A percentile compares a stretch with the other conserved stretches of the same genome.
phyloP scores from a whole-genome alignment of 805 yeast genomes.

The Schwanniomyces pseudopolymorphus region DNA sequence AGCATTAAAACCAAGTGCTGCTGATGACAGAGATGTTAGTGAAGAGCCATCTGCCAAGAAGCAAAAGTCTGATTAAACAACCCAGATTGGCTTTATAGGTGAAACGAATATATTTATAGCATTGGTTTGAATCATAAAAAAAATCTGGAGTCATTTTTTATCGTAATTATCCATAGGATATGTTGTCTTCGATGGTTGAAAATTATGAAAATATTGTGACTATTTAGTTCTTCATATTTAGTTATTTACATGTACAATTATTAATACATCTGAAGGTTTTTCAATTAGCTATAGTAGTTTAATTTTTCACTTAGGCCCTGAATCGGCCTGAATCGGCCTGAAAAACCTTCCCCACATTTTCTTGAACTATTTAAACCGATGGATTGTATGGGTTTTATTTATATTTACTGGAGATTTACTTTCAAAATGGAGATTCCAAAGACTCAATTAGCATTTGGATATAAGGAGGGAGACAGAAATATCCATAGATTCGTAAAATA shows the following conservation, averaged over 20 bases:
- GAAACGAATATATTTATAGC: background rate
- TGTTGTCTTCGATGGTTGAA: slow-evolving; percentile 1
- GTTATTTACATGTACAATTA: slow-evolving; percentile 3
- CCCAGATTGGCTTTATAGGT: background rate
- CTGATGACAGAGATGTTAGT: slow-evolving; percentile 21
- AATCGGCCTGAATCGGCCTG: background rate
- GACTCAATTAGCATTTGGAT: slow-evolving; percentile 35
- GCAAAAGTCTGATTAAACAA: slow-evolving; percentile 14
- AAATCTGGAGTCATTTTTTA: slow-evolving; percentile 4
- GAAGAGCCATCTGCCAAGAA: slow-evolving; percentile 36
- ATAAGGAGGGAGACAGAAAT: slow-evolving; percentile 21
- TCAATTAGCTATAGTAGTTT: too few species aligned
- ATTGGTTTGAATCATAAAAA: background rate
- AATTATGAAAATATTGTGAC: background rate
- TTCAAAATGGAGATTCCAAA: slow-evolving; percentile 19
- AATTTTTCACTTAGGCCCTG: too few species aligned
- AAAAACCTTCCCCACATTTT: background rate
- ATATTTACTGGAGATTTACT: too few species aligned
- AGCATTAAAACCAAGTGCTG: slow-evolving; percentile 18
- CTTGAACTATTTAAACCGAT: background rate
- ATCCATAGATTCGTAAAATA: slow-evolving; percentile 26
- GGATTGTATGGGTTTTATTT: too few species aligned
- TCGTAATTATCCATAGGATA: slow-evolving; percentile 1
- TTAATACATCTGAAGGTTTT: slow-evolving; percentile 1
- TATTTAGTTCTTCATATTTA: slow-evolving; percentile 5